Conservation (phyloP, 2,329 filamentous ascomycete species). For the Talaromyces rugulosus region DNA sequence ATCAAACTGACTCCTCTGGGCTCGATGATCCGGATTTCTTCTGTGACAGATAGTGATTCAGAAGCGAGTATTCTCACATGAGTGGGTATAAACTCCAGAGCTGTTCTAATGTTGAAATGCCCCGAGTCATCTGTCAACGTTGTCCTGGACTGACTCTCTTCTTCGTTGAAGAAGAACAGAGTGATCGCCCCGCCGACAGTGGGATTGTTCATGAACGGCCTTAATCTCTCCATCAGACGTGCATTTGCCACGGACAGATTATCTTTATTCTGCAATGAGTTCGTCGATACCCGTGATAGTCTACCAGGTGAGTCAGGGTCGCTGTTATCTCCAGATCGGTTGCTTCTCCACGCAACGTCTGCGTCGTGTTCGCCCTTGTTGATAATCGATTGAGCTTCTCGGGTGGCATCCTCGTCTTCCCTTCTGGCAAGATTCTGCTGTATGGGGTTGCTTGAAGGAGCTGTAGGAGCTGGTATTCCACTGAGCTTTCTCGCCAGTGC, state of each 20-base stretch:
- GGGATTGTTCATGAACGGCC: conserved; percentile 85
- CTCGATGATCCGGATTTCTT: conserved; percentile 72
- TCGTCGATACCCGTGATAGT: conserved; percentile 42
- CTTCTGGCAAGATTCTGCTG: conserved; percentile 48
- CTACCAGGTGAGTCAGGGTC: conserved; percentile 26
- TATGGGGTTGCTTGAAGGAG: conserved; percentile 20
- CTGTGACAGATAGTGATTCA: conserved; percentile 75
- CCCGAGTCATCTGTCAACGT: conserved; percentile 83
- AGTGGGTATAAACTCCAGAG: conserved; percentile 85
- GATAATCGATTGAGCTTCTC: conserved; percentile 73
- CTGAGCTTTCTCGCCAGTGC: conserved; percentile 83
- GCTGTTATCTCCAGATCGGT: conserved; percentile 46
- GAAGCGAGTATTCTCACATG: conserved; percentile 83
- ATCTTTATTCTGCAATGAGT: conserved; percentile 60
- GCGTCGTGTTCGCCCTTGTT: conserved; percentile 67
- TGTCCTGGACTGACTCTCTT: conserved; percentile 75
- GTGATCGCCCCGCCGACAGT: conserved; percentile 74
- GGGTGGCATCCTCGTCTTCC: conserved; percentile 65
- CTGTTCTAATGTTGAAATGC: conserved; percentile 76
- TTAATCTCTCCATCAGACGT: conserved; percentile 80
- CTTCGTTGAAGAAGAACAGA: conserved; percentile 90
- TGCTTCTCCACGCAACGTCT: conserved; percentile 58
- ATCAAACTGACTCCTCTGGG: conserved; percentile 82
- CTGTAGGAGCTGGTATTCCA: conserved; percentile 53
- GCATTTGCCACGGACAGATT: conserved; percentile 77